Conservation (phyloP, 805 yeast genomes). For the Teunomyces tritomae region DNA sequence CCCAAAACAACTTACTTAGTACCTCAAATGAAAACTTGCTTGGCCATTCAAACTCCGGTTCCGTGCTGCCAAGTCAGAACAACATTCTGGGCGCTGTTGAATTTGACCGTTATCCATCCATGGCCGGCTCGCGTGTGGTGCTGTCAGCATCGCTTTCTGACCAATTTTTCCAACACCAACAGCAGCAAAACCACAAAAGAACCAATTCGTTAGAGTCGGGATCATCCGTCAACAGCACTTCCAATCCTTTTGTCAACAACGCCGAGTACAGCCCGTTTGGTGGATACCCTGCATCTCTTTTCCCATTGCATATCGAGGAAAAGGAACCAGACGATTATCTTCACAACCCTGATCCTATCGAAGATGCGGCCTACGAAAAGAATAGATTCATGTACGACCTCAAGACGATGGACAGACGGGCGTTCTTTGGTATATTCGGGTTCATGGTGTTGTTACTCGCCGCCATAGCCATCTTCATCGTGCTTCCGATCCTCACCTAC, state of each 20-base stretch:
- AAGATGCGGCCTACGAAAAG: slow-evolving; percentile 81
- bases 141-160: slow-evolving; percentile 40
- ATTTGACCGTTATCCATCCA: slow-evolving; percentile 67
- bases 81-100: slow-evolving; percentile 47
- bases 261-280: slow-evolving; percentile 86
- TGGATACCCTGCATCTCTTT: slow-evolving; percentile 90
- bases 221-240: slow-evolving; percentile 37
- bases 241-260: slow-evolving; percentile 45
- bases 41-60: not conserved
- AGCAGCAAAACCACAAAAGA: not conserved
- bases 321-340: slow-evolving; percentile 93
- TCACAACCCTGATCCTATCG: slow-evolving; percentile 94
- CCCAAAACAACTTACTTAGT: slow-evolving; percentile 35
- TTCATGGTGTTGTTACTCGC: slow-evolving; percentile 57
- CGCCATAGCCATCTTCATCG: slow-evolving; percentile 64
- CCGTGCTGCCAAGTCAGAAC: not conserved
- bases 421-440: slow-evolving; percentile 62
- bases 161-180: not conserved
- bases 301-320: slow-evolving; percentile 88
- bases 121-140: slow-evolving; percentile 55
- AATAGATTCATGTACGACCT: slow-evolving; percentile 63
- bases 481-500: slow-evolving; percentile 81
- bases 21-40: slow-evolving; percentile 12
- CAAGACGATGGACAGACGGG: slow-evolving; percentile 61
- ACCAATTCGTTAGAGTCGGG: slow-evolving; percentile 26